These are phyloP conservation scores for Alternaria infectoria DNA, from an alignment of 2,329 filamentous ascomycete genomes.

Conservation along the genomic window DNA sequence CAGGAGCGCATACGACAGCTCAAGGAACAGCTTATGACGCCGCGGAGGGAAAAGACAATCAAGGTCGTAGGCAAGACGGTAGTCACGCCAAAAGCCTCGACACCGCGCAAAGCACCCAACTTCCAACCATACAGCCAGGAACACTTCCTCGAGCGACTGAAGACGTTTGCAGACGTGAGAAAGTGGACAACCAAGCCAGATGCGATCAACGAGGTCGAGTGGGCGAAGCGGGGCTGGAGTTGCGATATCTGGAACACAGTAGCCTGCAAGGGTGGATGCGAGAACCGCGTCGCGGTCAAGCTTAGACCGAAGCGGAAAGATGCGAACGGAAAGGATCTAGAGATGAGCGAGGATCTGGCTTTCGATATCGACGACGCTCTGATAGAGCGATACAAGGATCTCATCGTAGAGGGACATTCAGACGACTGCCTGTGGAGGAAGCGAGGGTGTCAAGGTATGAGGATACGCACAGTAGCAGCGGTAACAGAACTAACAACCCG, in stretches of 20 bases:
- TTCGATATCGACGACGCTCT: constrained; percentile 65
- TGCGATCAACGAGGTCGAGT: constrained; percentile 84
- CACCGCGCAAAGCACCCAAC: constrained; percentile 60
- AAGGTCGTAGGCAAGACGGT: constrained; percentile 38
- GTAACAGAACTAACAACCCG: constrained; percentile 17
- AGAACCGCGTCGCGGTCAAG: constrained; percentile 82
- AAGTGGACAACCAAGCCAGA: constrained; percentile 94
- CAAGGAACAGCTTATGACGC: constrained; percentile 42
- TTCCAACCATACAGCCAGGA: constrained; percentile 88
- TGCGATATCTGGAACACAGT: constrained; percentile 78
- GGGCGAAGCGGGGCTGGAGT: constrained; percentile 92
- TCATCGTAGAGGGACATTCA: constrained; percentile 77
- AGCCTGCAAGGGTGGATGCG: constrained; percentile 79
- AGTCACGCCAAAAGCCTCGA: constrained; percentile 29
- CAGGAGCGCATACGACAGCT: constrained; percentile 39
- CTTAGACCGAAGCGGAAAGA: constrained; percentile 63
- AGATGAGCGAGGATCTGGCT: constrained; percentile 56
- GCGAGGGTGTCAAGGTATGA: constrained; percentile 82
- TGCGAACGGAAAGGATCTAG: constrained; percentile 53
- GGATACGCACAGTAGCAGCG: not conserved
- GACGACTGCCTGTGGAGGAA: constrained; percentile 86
- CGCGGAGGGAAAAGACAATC: constrained; percentile 35
- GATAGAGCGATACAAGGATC: constrained; percentile 74
- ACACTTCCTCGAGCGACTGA: constrained; percentile 79
- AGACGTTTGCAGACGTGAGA: constrained; percentile 88